Evolutionary conservation across 352 stramenopile genomes (phyloP), one percentile per base, ranked within the genome.

Genomic region (Thraustotheca clavata): DNA sequence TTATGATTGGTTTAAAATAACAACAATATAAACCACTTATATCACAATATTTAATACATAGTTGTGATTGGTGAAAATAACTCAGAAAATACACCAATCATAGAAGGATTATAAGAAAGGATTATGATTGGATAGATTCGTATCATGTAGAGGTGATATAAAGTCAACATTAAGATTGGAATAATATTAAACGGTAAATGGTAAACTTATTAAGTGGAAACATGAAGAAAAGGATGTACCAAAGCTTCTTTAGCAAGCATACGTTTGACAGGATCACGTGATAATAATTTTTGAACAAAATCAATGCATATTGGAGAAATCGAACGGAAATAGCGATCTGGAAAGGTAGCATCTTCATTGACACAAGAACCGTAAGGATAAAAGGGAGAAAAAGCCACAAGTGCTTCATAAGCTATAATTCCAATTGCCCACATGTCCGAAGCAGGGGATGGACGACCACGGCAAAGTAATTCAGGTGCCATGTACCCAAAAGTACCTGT

Each of bases 241-340:
- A 41, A 26, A 29, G 57, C 57, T n/a, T 54, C 38, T 7, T 52
- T 5, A 20, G 57, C 57, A 7, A 46, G 40, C 57, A 88, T 80
- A 32, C 85, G 85, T 47, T 88, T 67, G 0, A 72, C 68, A 12
- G 85, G 83, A 61, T 94, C 81, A 46, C 83, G 83, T 31, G 89
- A 81, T 5, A 94, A 60, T 32, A 94, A 49, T 55, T 88, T 88
- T 69, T 90, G 54, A 18, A 94, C 49, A 60, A 94, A 48, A 60
- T 92, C 81, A 43, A 91, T 73, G 38, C 57, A 54, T n/a, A 24
- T 9, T 4, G 57, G 35, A 11, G 57, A 65, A 7, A 65, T 34
- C 40, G 26, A 46, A 11, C 46, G 43, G 36, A 65, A 65, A n/a
- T 65, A 48, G 16, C 57, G 57, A 8, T 18, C 14, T n/a, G 34